phyloP scores from a whole-genome alignment of 345 rosid genomes.

The Salix suchowensis region DNA sequence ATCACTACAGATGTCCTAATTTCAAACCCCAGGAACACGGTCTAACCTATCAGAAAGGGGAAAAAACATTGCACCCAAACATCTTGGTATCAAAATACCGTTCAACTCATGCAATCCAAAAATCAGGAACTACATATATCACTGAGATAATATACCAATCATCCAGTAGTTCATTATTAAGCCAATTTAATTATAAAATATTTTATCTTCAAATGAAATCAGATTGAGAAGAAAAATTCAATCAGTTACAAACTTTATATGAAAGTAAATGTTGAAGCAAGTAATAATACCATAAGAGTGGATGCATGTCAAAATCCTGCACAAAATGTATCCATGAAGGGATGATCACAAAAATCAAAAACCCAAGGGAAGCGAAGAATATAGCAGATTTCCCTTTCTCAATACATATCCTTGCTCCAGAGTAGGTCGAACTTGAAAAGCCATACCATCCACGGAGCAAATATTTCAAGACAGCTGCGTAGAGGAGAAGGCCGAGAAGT shows the following conservation, averaged over 20 bases:
- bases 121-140: not conserved
- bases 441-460: constrained; percentile 31
- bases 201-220: not conserved
- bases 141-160: not conserved
- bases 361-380: constrained; percentile 53
- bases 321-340: constrained; percentile 91
- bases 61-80: not conserved
- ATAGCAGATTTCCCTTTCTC: constrained; percentile 46
- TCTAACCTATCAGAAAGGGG: not conserved
- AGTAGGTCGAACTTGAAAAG: constrained; percentile 15
- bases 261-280: not conserved
- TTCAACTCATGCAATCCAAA: not conserved
- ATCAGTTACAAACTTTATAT: not conserved
- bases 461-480: constrained; percentile 55
- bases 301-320: constrained; percentile 71
- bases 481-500: constrained; percentile 73
- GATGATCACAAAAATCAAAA: constrained; percentile 37
- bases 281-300: constrained; percentile 60
- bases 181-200: not conserved
- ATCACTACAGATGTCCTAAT: not conserved
- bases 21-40: not conserved
- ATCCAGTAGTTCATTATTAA: not conserved
- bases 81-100: not conserved
- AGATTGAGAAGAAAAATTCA: not conserved
- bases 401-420: constrained; percentile 28